These are phyloP conservation scores for Ascocoryne sarcoides DNA, from an alignment of 2,329 filamentous ascomycete species.

Conservation along the genomic window DNA sequence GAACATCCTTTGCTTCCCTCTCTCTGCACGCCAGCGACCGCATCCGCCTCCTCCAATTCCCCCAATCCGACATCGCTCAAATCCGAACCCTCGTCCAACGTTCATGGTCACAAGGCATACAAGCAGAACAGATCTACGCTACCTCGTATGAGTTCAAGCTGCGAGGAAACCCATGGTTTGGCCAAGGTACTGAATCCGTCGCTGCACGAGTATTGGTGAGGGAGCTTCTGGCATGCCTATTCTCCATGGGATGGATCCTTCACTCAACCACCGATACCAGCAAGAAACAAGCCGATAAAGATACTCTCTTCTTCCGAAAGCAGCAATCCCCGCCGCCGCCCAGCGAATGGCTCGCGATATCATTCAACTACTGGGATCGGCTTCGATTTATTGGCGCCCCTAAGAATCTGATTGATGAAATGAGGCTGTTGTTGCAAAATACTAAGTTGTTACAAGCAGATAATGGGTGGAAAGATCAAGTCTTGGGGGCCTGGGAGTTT, in stretches of 20 bases:
- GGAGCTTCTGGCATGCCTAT: conserved; percentile 29
- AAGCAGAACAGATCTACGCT: conserved; percentile 27
- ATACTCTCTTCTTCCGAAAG: conserved; percentile 32
- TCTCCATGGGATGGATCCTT: conserved; percentile 31
- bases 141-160: conserved; percentile 32
- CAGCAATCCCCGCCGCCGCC: conserved; percentile 28
- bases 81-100: conserved; percentile 22
- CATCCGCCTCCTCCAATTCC: conserved; percentile 32
- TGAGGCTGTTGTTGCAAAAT: conserved; percentile 13
- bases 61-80: conserved; percentile 20
- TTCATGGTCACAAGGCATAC: conserved; percentile 28
- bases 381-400: conserved; percentile 30
- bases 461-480: conserved; percentile 18
- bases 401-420: conserved; percentile 12
- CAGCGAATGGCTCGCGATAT: conserved; percentile 32
- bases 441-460: conserved; percentile 16
- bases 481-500: conserved; percentile 22
- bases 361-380: conserved; percentile 27
- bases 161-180: conserved; percentile 30
- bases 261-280: conserved; percentile 30
- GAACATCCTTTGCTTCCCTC: conserved; percentile 25
- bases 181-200: conserved; percentile 23
- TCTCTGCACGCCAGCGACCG: conserved; percentile 27
- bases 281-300: conserved; percentile 28
- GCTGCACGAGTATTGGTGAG: conserved; percentile 28